A percentile compares a stretch with the other conserved stretches of the same genome.
These are phyloP conservation scores for Austroboletus novae-zelandiae DNA, from an alignment of 1,284 basidiomycete species.

Conservation along the genomic window DNA sequence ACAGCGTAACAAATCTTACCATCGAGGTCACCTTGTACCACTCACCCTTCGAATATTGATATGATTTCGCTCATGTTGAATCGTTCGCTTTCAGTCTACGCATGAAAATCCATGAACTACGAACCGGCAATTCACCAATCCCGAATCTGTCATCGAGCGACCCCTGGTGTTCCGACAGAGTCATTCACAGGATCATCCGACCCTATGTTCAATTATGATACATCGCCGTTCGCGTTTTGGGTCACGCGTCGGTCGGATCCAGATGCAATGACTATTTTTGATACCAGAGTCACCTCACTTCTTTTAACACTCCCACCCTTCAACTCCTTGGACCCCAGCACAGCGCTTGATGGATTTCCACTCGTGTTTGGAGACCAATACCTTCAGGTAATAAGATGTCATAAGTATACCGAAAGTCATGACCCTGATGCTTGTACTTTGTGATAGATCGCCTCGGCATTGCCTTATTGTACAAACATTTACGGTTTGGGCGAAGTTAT, in stretches of 20 bases:
- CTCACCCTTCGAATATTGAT: slow-evolving; percentile 26
- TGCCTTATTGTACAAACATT: slow-evolving; percentile 66
- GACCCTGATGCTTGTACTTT: neutral
- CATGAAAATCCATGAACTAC: slow-evolving; percentile 74
- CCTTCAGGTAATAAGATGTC: slow-evolving; percentile 40
- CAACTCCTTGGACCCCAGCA: slow-evolving; percentile 44
- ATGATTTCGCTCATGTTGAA: neutral
- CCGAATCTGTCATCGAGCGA: slow-evolving; percentile 52
- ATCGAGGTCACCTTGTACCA: slow-evolving; percentile 71
- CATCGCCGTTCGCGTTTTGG: slow-evolving; percentile 76
- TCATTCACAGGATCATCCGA: slow-evolving; percentile 46
- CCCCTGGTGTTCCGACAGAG: slow-evolving; percentile 38
- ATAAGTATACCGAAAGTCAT: neutral
- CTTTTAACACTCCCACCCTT: slow-evolving; percentile 52
- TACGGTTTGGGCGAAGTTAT: slow-evolving; percentile 79
- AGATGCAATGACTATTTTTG: slow-evolving; percentile 62
- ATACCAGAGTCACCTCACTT: slow-evolving; percentile 61
- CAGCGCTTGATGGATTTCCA: slow-evolving; percentile 55
- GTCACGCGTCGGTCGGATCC: slow-evolving; percentile 65
- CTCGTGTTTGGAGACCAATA: slow-evolving; percentile 79
- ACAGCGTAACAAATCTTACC: slow-evolving; percentile 60
- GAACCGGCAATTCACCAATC: slow-evolving; percentile 67
- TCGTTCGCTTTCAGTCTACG: slow-evolving; percentile 49
- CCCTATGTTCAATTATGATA: slow-evolving; percentile 65
- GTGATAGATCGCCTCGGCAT: slow-evolving; percentile 56